phyloP scores from a whole-genome alignment of 495 filamentous ascomycete genomes.

The Penicillium tannophilum region DNA sequence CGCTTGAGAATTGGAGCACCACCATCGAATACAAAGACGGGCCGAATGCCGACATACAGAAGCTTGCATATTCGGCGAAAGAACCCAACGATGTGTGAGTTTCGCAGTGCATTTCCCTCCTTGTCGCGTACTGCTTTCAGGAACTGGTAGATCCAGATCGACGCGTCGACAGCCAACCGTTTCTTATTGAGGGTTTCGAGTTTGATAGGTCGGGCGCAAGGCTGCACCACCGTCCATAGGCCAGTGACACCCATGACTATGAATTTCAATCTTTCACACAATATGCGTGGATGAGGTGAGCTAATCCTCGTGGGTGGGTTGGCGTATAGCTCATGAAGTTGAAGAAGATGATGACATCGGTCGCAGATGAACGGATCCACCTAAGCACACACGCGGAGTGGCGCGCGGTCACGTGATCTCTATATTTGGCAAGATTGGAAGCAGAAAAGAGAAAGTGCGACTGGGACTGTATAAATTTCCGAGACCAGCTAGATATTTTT shows the following conservation, averaged over 20 bases:
- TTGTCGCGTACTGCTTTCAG: constrained; percentile 98
- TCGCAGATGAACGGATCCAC: neutral
- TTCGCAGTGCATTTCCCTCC: constrained; percentile 94
- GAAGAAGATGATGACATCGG: constrained; percentile 2
- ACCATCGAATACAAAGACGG: constrained; percentile 97
- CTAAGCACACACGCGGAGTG: neutral
- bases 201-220: constrained; percentile 81
- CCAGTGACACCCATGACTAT: constrained; percentile 88
- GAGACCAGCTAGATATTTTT: no score
- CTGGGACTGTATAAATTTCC: no score
- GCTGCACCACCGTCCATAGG: constrained; percentile 92
- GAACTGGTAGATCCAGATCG: constrained; percentile 99
- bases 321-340: neutral
- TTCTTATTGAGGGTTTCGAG: constrained; percentile 94
- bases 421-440: neutral
- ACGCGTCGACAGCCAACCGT: constrained; percentile 94
- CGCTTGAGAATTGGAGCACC: constrained; percentile 90
- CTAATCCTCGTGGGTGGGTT: neutral
- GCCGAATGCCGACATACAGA: constrained; percentile 92
- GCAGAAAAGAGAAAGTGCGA: no score
- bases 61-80: constrained; percentile 97
- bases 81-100: constrained; percentile 94
- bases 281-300: neutral
- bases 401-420: neutral
- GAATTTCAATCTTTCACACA: neutral